phyloP scores from a whole-genome alignment of 1,139 yeast genomes.

The Pneumocystis oryctolagi region DNA sequence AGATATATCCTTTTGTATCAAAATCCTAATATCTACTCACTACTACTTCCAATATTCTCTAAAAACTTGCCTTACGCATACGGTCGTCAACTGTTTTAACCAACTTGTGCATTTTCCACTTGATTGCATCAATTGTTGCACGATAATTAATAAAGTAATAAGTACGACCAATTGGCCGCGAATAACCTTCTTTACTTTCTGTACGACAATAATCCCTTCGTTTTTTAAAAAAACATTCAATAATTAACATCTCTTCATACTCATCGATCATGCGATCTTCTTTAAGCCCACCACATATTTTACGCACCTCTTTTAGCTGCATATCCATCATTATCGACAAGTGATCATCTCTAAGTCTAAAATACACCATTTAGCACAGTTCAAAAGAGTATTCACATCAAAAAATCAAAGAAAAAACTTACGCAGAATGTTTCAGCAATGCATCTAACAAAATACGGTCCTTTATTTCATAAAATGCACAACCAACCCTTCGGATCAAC shows the following conservation, averaged over 20 bases:
- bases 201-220: slow-evolving; percentile 16
- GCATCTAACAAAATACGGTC: slow-evolving; percentile 79
- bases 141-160: slow-evolving; percentile 80
- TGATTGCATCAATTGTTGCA: slow-evolving; percentile 86
- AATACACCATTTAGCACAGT: not conserved
- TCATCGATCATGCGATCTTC: slow-evolving; percentile 53
- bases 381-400: not conserved
- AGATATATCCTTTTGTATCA: slow-evolving; percentile 85
- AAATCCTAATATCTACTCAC: slow-evolving; percentile 37
- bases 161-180: slow-evolving; percentile 55
- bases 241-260: slow-evolving; percentile 11
- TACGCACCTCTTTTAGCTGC: slow-evolving; percentile 72
- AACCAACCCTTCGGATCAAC: slow-evolving; percentile 44
- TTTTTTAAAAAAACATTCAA: slow-evolving; percentile 9
- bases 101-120: slow-evolving; percentile 87
- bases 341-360: slow-evolving; percentile 72
- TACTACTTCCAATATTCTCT: not conserved
- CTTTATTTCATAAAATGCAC: slow-evolving; percentile 81
- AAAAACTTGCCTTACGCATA: slow-evolving; percentile 33
- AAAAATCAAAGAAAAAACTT: slow-evolving; percentile 4
- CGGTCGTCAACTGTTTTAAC: slow-evolving; percentile 69
- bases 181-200: slow-evolving; percentile 64
- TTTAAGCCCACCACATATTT: slow-evolving; percentile 62
- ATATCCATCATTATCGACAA: slow-evolving; percentile 64
- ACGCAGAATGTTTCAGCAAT: slow-evolving; percentile 70